Evolutionary conservation across 192 early-diverging fungal species (phyloP).

Genomic region (Coemansia sp.): DNA sequence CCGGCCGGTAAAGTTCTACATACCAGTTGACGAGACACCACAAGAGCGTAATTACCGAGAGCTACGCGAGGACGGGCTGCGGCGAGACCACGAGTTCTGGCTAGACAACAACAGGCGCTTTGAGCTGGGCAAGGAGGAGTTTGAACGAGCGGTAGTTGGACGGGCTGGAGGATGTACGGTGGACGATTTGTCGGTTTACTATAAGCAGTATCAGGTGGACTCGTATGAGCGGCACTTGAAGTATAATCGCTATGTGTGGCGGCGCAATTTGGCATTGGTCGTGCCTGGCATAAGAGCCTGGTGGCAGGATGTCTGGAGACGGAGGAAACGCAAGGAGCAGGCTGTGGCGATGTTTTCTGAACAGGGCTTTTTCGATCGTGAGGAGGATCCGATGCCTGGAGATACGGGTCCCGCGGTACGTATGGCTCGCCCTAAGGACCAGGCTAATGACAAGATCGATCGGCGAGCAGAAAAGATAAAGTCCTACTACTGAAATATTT

Average conservation of each 20-base stretch:
- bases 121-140: constrained; percentile 37
- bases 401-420: not conserved
- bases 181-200: constrained; percentile 50
- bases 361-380: constrained; percentile 28
- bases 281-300: constrained; percentile 46
- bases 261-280: constrained; percentile 38
- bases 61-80: constrained; percentile 33
- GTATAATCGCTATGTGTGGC: constrained; percentile 54
- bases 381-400: not conserved
- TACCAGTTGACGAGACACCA: constrained; percentile 39
- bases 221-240: constrained; percentile 37
- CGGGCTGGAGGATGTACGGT: constrained; percentile 30
- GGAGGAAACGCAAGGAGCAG: constrained; percentile 14
- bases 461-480: constrained; percentile 54
- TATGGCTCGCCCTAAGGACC: too few species aligned
- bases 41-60: constrained; percentile 33
- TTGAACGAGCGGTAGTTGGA: constrained; percentile 29
- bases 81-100: constrained; percentile 52
- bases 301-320: constrained; percentile 23
- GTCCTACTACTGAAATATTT: constrained; percentile 35
- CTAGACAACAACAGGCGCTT: constrained; percentile 50
- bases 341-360: constrained; percentile 31
- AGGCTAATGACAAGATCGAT: constrained; percentile 10
- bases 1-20: constrained; percentile 37
- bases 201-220: constrained; percentile 49